Evolutionary conservation across 306 rosid genomes (phyloP), one percentile per base, ranked within the genome.

Genomic region (Acacia acuminata): DNA sequence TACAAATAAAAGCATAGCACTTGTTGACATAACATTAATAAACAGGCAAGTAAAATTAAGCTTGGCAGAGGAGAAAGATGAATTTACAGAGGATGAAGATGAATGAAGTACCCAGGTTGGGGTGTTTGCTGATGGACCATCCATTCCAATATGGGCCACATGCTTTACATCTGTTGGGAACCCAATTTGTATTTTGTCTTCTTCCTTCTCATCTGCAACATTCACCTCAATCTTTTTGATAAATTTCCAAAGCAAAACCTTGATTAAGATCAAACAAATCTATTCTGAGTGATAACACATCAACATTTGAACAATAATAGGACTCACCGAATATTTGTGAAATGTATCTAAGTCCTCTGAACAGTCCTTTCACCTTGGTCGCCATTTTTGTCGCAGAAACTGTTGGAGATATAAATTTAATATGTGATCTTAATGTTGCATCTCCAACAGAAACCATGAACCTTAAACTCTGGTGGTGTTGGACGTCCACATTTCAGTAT

Each of bases 81-180:
- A 27, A 63, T 48, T 36, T 61, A 24, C 24, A 1, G 43, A 73
- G 12, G 38, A 55, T 10, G 16, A 61, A 25, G 25, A 36, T 27
- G 69, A 19, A 24, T 45, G 40, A 4, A 20, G 3, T 82, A 89
- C 92, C 92, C 92, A 89, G 85, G 84, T 85, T 43, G 92, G 92
- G 50, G 77, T 10, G 58, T 16, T 77, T 73, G 88, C 51, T 43
- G 77, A 12, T 3, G 82, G 81, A 61, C 89, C 86, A 36, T 89
- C 92, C 43, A 77, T 64, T 40, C 92, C 92, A 38, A 89, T 89
- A 43, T 89, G 92, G 11, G 92, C 90, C 48, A 89, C 78, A 77
- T 89, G 92, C 79, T 87, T 89, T 81, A 80, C 99, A 68, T 96
- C 99, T n/a, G 98, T 96, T 27, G 98, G 99, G 67, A 87, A 88